Percentiles rank a stretch among this genome's conserved stretches.
phyloP scores from a whole-genome alignment of 495 filamentous ascomycete genomes.

The Podospora comata region DNA sequence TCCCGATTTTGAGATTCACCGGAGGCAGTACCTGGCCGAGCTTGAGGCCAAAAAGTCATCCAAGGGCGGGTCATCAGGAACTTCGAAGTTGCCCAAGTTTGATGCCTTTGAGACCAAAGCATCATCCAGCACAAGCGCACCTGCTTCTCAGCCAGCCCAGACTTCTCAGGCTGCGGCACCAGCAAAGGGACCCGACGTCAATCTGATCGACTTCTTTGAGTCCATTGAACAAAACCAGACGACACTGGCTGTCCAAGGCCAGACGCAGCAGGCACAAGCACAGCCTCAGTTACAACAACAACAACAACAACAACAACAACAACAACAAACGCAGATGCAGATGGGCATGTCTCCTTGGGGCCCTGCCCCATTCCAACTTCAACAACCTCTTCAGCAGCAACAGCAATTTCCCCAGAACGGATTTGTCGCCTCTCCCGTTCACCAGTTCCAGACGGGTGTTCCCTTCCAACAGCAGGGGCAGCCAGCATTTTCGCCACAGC shows the following conservation, averaged over 20 bases:
- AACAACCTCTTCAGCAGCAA: constrained; percentile 23
- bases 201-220: constrained; percentile 98
- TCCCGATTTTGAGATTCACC: constrained; percentile 91
- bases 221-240: constrained; percentile 93
- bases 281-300: constrained; percentile 32
- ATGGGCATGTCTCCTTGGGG: constrained; percentile 37
- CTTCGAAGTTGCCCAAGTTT: constrained; percentile 22
- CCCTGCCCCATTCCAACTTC: constrained; percentile 31
- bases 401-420: constrained; percentile 51
- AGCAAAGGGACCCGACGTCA: constrained; percentile 63
- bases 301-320: constrained; percentile 23
- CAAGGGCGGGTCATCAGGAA: constrained; percentile 35
- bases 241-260: constrained; percentile 54
- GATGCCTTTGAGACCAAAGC: constrained; percentile 34
- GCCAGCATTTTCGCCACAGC: constrained; percentile 38
- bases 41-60: constrained; percentile 71
- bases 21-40: constrained; percentile 83
- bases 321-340: constrained; percentile 29
- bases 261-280: constrained; percentile 10
- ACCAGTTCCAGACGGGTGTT: constrained; percentile 45
- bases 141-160: constrained; percentile 23
- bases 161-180: constrained; percentile 27
- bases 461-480: constrained; percentile 52
- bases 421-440: constrained; percentile 46
- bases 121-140: constrained; percentile 34